A percentile compares a stretch with the other conserved stretches of the same genome.
Evolutionary conservation across 2,329 filamentous ascomycete genomes (phyloP).

Genomic region (Aspergillus vadensis): DNA sequence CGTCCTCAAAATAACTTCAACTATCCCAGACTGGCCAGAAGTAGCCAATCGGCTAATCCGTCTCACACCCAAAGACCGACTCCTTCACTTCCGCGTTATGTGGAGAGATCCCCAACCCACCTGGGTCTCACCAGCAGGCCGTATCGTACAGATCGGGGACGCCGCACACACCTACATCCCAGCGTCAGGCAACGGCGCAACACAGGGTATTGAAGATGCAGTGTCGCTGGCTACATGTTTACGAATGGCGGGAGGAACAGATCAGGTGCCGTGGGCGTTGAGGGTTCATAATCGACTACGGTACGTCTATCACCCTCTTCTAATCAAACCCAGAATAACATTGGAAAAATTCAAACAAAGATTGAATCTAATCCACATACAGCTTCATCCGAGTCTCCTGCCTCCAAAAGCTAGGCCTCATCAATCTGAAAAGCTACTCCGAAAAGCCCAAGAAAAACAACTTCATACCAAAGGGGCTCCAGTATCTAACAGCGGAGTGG

Average conservation of each 20-base stretch:
- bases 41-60: conserved; percentile 19
- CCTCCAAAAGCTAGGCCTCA: neutral
- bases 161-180: conserved; percentile 17
- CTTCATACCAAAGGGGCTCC: neutral
- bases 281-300: conserved; percentile 26
- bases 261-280: conserved; percentile 32
- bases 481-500: conserved; percentile 8
- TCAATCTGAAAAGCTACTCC: neutral
- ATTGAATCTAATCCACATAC: conserved; percentile 21
- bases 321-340: too few relatives aligned
- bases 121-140: conserved; percentile 33
- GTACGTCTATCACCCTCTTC: too few relatives aligned
- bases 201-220: conserved; percentile 15
- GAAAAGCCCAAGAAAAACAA: conserved; percentile 1
- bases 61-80: conserved; percentile 27
- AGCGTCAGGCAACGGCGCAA: conserved; percentile 9
- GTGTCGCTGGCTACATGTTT: conserved; percentile 39
- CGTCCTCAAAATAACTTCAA: conserved; percentile 16
- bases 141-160: conserved; percentile 16
- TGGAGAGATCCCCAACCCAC: conserved; percentile 51
- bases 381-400: neutral
- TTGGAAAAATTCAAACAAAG: too few relatives aligned
- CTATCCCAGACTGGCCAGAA: conserved; percentile 12
- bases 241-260: conserved; percentile 43
- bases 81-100: conserved; percentile 53